Conservation (phyloP, 352 stramenopile genomes). For the Phytophthora pseudosyringae region DNA sequence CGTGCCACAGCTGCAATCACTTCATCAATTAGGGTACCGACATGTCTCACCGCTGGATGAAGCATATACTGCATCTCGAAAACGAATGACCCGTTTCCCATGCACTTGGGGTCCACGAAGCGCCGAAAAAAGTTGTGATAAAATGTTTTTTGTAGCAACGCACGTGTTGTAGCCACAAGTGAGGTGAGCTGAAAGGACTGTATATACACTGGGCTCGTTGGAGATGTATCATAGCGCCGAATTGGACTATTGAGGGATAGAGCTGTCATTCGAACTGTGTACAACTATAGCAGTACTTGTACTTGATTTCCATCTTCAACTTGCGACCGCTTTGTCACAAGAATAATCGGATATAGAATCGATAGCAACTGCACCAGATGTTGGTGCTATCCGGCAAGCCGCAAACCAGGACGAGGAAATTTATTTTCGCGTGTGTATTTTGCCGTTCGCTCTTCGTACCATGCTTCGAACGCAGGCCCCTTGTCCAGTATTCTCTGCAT, state of each 20-base stretch:
- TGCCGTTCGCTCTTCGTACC: slow-evolving; percentile 1
- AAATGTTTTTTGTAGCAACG: not conserved
- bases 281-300: too few species aligned
- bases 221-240: not conserved
- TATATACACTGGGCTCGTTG: not conserved
- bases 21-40: not conserved
- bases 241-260: not conserved
- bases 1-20: not conserved
- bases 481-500: not conserved
- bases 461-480: not conserved
- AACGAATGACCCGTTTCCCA: not conserved
- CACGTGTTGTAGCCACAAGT: not conserved
- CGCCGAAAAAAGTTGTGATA: slow-evolving; percentile 5
- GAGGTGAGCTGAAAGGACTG: not conserved
- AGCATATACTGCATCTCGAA: slow-evolving; percentile 5
- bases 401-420: not conserved
- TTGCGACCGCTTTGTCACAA: slow-evolving; percentile 3
- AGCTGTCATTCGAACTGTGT: slow-evolving; percentile 3
- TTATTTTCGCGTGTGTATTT: not conserved
- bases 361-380: slow-evolving; percentile 1
- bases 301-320: not conserved
- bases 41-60: slow-evolving; percentile 3
- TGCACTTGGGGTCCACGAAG: not conserved
- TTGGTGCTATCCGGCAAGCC: not conserved
- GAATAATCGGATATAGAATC: not conserved